Evolutionary conservation across 495 filamentous ascomycete species (phyloP).

Genomic region (Penicillium cosmopolitanum): DNA sequence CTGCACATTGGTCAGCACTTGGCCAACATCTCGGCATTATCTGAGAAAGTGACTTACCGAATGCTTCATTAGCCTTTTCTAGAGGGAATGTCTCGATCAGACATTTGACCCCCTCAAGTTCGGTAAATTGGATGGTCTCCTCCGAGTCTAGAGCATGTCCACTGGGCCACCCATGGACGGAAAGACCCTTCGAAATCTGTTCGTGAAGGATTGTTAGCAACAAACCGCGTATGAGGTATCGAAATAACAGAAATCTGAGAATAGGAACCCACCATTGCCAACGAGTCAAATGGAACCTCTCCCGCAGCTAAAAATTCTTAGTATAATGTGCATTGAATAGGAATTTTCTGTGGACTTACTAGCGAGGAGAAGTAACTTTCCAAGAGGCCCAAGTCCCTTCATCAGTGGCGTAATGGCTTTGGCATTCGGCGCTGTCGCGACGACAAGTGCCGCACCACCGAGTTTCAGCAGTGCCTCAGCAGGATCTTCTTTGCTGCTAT

Average conservation of each 20-base stretch:
- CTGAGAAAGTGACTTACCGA: conserved; percentile 26
- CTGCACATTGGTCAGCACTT: conserved; percentile 12
- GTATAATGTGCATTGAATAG: neutral
- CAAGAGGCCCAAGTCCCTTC: conserved; percentile 55
- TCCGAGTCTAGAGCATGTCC: conserved; percentile 67
- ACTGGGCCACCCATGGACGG: conserved; percentile 63
- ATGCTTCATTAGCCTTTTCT: conserved; percentile 57
- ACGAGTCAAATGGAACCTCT: conserved; percentile 25
- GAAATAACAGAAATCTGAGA: neutral
- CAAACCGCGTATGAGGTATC: neutral
- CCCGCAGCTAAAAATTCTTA: conserved; percentile 25
- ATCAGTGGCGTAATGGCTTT: conserved; percentile 57
- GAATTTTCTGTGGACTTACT: conserved; percentile 14
- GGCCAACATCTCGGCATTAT: neutral
- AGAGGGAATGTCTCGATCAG: conserved; percentile 66
- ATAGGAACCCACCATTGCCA: conserved; percentile 21
- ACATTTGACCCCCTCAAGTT: conserved; percentile 61
- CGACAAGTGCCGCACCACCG: conserved; percentile 64
- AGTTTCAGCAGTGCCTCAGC: conserved; percentile 54
- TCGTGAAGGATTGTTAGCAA: conserved; percentile 1
- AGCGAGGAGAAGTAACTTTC: conserved; percentile 64
- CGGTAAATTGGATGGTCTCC: conserved; percentile 66
- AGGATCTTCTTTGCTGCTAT: conserved; percentile 57
- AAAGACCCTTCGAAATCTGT: conserved; percentile 46
- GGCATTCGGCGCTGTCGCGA: conserved; percentile 65